These are phyloP conservation scores for Alternaria arborescens DNA, from an alignment of 2,329 filamentous ascomycete species.

Conservation along the genomic window DNA sequence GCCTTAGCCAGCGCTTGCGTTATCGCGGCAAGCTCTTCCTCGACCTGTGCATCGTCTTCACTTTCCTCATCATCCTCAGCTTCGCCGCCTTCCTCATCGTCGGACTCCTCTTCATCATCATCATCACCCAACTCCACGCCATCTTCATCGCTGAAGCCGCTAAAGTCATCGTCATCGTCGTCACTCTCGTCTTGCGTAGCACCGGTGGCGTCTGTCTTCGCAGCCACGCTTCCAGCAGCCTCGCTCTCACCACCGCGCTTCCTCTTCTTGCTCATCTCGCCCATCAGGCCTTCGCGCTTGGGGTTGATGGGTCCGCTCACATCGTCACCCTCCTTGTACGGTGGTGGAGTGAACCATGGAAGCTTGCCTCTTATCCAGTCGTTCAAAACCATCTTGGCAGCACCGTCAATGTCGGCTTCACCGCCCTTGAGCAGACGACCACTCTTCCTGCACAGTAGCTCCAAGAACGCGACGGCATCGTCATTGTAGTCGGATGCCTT, in stretches of 20 bases:
- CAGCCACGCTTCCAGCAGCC: conserved; percentile 33
- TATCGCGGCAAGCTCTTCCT: conserved; percentile 47
- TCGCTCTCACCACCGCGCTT: conserved; percentile 61
- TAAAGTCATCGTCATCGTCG: conserved; percentile 42
- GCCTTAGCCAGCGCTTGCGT: conserved; percentile 45
- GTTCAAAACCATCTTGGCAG: conserved; percentile 96
- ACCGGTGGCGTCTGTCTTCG: conserved; percentile 23
- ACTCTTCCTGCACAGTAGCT: conserved; percentile 84
- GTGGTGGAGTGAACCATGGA: conserved; percentile 92
- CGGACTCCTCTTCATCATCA: conserved; percentile 31
- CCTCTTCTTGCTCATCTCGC: conserved; percentile 83
- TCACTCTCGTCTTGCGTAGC: conserved; percentile 24
- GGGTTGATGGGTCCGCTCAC: conserved; percentile 50
- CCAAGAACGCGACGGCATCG: conserved; percentile 82
- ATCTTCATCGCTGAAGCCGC: conserved; percentile 45
- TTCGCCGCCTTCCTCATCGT: conserved; percentile 28
- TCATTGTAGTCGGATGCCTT: conserved; percentile 77
- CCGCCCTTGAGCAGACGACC: conserved; percentile 88
- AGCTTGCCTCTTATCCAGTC: conserved; percentile 96
- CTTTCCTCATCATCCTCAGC: conserved; percentile 29
- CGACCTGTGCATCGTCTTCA: conserved; percentile 43
- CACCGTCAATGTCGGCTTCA: conserved; percentile 93
- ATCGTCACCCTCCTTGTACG: conserved; percentile 55
- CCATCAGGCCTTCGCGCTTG: conserved; percentile 78
- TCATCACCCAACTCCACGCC: conserved; percentile 29